phyloP scores from a whole-genome alignment of 164 flowering plant genomes.

The Magnolia officinalis region DNA sequence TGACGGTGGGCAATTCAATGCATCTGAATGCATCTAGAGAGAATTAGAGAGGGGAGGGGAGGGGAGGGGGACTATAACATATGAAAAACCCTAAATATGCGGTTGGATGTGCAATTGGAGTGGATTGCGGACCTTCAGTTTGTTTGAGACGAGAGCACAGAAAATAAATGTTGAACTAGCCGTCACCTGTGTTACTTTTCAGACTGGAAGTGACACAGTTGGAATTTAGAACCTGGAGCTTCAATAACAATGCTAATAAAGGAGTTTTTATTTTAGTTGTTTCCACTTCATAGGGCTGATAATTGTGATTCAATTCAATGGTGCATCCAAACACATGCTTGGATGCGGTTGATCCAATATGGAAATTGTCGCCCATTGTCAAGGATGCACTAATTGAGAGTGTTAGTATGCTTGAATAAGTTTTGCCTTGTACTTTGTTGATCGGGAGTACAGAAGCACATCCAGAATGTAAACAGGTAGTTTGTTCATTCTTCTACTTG shows the following conservation, averaged over 20 bases:
- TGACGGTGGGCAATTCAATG: background rate
- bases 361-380: background rate
- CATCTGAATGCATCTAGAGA: background rate
- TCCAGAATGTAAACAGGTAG: background rate
- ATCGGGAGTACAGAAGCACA: background rate
- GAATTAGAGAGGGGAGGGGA: background rate
- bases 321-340: background rate
- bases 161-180: background rate
- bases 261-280: background rate
- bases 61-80: too few relatives aligned
- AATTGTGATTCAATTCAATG: background rate
- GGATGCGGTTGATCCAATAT: background rate
- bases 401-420: background rate
- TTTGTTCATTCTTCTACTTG: background rate
- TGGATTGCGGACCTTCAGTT: background rate
- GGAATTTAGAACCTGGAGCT: background rate
- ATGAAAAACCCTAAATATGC: background rate
- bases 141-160: too few relatives aligned
- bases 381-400: background rate
- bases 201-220: background rate
- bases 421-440: background rate
- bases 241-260: background rate
- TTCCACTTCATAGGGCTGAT: background rate
- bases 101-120: background rate
- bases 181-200: background rate